Evolutionary conservation across 2,329 filamentous ascomycete genomes (phyloP).

Genomic region (Magnaporthales sp.): DNA sequence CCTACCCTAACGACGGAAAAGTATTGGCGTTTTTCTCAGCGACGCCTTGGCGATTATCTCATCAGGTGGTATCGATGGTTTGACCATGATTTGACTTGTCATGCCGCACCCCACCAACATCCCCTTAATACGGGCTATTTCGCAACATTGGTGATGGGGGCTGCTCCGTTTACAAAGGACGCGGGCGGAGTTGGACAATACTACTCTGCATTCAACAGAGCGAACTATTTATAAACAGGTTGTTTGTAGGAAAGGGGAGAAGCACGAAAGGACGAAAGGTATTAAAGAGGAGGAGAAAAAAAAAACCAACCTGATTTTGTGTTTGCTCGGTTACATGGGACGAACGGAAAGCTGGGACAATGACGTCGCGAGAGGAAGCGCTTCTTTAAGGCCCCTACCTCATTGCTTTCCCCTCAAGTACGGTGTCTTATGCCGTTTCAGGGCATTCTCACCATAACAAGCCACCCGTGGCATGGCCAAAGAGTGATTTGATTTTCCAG

Average conservation of each 20-base stretch:
- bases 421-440: background rate
- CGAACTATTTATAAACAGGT: background rate
- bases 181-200: background rate
- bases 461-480: background rate
- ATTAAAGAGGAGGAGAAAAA: background rate
- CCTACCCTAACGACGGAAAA: background rate
- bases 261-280: background rate
- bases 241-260: background rate
- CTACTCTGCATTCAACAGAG: background rate
- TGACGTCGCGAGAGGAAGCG: background rate
- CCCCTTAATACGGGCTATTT: background rate
- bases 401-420: background rate
- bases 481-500: background rate
- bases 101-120: background rate
- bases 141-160: background rate
- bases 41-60: background rate
- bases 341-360: background rate
- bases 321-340: background rate
- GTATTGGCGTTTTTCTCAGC: background rate
- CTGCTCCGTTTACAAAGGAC: background rate
- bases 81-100: background rate
- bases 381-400: background rate
- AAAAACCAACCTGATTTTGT: background rate
- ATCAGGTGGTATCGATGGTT: background rate
- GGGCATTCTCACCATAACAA: slow-evolving; percentile 1